Evolutionary conservation across 345 rosid species (phyloP).

Genomic region (Angophora floribunda): DNA sequence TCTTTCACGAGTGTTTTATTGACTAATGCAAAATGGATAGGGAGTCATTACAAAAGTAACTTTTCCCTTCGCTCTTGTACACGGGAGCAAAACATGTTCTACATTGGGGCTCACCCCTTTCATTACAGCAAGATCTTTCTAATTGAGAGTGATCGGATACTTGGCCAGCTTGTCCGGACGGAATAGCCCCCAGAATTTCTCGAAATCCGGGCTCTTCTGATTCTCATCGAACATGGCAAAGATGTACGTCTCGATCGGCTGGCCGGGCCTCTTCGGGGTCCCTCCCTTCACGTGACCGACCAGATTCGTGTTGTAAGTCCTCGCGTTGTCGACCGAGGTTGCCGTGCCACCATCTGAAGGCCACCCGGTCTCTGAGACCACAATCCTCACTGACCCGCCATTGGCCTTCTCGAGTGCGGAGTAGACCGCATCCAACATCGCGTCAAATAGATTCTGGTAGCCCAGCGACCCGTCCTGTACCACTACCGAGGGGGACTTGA

Average conservation of each 20-base stretch:
- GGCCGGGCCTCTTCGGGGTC: constrained; percentile 35
- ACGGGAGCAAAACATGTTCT: neutral
- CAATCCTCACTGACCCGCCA: constrained; percentile 37
- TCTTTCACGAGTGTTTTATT: neutral
- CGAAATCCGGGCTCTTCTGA: constrained; percentile 30
- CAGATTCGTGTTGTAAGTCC: constrained; percentile 40
- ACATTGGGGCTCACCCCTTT: neutral
- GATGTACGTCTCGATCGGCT: constrained; percentile 49
- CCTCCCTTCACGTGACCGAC: constrained; percentile 37
- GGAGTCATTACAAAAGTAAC: neutral
- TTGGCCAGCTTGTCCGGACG: constrained; percentile 33
- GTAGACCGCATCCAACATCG: constrained; percentile 36
- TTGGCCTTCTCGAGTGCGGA: constrained; percentile 45
- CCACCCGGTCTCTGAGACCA: constrained; percentile 65
- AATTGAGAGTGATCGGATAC: constrained; percentile 32
- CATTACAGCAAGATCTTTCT: neutral
- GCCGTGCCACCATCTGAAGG: constrained; percentile 29
- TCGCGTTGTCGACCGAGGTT: constrained; percentile 35
- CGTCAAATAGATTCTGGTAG: constrained; percentile 51
- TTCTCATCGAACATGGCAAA: constrained; percentile 60
- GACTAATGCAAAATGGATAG: neutral
- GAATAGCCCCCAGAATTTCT: constrained; percentile 52
- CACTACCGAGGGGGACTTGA: neutral
- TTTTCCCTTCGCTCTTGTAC: neutral
- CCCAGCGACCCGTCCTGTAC: constrained; percentile 1